phyloP scores from a whole-genome alignment of 768 basidiomycete genomes.

The Chlorophyllum brunneum region DNA sequence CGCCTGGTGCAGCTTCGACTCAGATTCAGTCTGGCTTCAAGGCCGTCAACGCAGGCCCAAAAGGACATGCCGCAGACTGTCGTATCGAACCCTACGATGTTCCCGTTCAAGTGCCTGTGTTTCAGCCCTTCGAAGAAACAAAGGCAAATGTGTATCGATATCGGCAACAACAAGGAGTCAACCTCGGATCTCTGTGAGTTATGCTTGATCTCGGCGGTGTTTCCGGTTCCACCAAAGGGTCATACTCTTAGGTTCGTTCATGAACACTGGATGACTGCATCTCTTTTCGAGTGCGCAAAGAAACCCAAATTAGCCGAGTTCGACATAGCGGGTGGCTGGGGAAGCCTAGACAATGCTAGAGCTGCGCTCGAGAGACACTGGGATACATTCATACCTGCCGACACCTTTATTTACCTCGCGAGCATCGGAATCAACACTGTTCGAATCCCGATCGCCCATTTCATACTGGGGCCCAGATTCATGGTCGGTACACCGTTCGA shows the following conservation, averaged over 20 bases:
- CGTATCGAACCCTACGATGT: constrained; percentile 27
- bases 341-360: constrained; percentile 36
- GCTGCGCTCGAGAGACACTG: constrained; percentile 67
- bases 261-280: constrained; percentile 74
- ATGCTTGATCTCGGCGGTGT: not conserved
- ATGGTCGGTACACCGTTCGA: constrained; percentile 66
- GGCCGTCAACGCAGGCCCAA: not conserved
- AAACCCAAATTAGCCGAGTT: constrained; percentile 51
- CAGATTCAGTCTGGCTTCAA: not conserved
- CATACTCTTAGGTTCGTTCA: constrained; percentile 54
- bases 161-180: constrained; percentile 60
- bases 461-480: constrained; percentile 53
- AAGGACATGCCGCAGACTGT: constrained; percentile 16
- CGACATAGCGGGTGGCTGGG: constrained; percentile 67
- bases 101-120: constrained; percentile 28
- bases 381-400: constrained; percentile 65
- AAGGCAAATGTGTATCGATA: constrained; percentile 54
- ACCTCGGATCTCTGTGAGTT: constrained; percentile 58
- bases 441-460: constrained; percentile 59
- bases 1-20: not conserved
- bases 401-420: constrained; percentile 67
- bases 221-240: not conserved
- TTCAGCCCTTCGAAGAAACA: constrained; percentile 46
- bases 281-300: constrained; percentile 55
- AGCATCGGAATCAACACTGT: constrained; percentile 68